These are phyloP conservation scores for Mucor piriformis DNA, from an alignment of 371 early-diverging fungal species.

Conservation along the genomic window DNA sequence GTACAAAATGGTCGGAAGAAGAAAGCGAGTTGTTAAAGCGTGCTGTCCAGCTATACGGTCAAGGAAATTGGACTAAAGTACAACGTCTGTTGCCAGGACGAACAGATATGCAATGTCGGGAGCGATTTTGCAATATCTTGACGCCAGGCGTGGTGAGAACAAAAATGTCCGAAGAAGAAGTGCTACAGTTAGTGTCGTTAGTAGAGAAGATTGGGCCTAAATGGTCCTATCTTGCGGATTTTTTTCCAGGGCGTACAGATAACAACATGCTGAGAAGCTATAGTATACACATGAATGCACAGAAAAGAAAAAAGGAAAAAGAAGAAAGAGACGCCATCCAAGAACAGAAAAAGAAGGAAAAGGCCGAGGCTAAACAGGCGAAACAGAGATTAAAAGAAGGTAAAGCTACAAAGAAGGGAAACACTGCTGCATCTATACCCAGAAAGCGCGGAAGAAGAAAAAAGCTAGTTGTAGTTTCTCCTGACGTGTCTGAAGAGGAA, in stretches of 20 bases:
- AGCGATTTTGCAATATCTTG: constrained; percentile 78
- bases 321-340: neutral
- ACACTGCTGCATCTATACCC: neutral
- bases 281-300: neutral
- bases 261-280: constrained; percentile 29
- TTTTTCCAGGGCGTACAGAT: constrained; percentile 44
- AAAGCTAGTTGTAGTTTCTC: no score
- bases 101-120: constrained; percentile 89
- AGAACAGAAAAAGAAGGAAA: neutral
- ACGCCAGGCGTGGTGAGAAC: constrained; percentile 63
- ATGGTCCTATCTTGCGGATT: constrained; percentile 34
- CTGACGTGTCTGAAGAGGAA: no score
- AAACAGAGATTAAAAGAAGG: neutral
- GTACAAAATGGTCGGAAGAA: constrained; percentile 73
- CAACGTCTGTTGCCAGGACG: constrained; percentile 72
- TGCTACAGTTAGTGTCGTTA: constrained; percentile 10
- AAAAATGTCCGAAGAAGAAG: constrained; percentile 56
- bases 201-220: constrained; percentile 31
- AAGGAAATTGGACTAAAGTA: constrained; percentile 77
- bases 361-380: no score
- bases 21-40: constrained; percentile 74
- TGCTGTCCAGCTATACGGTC: constrained; percentile 71
- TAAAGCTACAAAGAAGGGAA: neutral
- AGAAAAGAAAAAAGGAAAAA: neutral
- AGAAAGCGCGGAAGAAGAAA: no score